Percentiles rank a stretch among this genome's conserved stretches.
These are phyloP conservation scores for Saccharomycopsis hybrid DNA, from an alignment of 1,139 yeast species.

Conservation along the genomic window DNA sequence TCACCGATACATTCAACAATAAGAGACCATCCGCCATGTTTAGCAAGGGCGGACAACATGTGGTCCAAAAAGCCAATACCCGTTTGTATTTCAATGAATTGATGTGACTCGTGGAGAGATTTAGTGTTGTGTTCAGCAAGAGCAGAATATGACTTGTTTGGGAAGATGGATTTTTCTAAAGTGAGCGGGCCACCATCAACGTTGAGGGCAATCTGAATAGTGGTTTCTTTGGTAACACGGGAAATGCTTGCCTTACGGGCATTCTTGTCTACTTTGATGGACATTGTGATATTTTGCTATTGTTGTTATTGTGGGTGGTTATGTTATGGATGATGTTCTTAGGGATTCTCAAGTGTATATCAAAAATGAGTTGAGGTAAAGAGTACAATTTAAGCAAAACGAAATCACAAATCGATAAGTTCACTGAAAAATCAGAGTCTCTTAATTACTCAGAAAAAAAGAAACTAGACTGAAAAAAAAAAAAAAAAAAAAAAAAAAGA, in stretches of 20 bases:
- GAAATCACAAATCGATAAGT: too few relatives aligned
- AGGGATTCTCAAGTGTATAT: background rate
- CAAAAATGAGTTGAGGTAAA: too few relatives aligned
- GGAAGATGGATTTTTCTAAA: conserved; percentile 50
- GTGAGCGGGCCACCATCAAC: conserved; percentile 77
- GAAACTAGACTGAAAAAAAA: background rate
- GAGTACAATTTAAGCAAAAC: background rate
- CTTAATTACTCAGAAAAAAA: background rate
- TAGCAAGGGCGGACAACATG: conserved; percentile 95
- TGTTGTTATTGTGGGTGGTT: background rate
- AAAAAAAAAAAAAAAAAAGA: too few relatives aligned
- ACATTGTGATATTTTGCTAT: background rate
- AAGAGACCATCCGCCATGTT: conserved; percentile 95
- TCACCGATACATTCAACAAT: conserved; percentile 89
- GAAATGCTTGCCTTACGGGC: conserved; percentile 47
- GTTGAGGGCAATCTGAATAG: conserved; percentile 77
- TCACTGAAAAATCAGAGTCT: background rate
- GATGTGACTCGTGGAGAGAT: conserved; percentile 42
- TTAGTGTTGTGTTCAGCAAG: conserved; percentile 13
- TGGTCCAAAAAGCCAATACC: conserved; percentile 96
- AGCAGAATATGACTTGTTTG: conserved; percentile 21
- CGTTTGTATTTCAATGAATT: conserved; percentile 72
- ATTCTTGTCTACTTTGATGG: conserved; percentile 17
- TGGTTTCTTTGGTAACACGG: conserved; percentile 87
- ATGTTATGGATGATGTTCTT: background rate